Conservation (phyloP, 2,329 filamentous ascomycete species). For the Clonostachys solani region DNA sequence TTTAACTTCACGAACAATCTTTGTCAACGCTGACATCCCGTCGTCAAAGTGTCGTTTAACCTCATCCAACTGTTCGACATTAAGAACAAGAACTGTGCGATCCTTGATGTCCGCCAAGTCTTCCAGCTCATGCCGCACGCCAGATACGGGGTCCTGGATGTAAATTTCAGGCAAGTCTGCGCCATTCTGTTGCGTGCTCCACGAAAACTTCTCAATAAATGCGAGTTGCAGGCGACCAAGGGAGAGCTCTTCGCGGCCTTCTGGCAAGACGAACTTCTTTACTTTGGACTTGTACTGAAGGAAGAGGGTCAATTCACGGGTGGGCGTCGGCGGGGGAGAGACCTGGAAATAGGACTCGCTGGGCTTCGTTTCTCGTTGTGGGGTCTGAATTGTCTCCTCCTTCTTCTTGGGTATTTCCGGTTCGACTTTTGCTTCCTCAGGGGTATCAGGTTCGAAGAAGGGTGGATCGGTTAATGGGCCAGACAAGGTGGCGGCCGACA, state of each 20-base stretch:
- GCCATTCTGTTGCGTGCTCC: conserved; percentile 95
- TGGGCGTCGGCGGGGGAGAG: conserved; percentile 57
- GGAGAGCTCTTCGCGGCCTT: conserved; percentile 79
- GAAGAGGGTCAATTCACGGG: conserved; percentile 89
- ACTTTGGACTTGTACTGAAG: conserved; percentile 96
- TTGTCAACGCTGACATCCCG: conserved; percentile 73
- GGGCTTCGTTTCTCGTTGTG: conserved; percentile 36
- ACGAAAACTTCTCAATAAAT: conserved; percentile 98
- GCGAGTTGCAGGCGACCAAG: conserved; percentile 87
- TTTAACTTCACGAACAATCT: conserved; percentile 81
- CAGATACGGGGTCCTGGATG: conserved; percentile 92
- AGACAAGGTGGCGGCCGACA: conserved; percentile 53
- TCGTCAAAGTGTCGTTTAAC: conserved; percentile 97
- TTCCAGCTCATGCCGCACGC: conserved; percentile 94
- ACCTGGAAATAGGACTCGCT: conserved; percentile 52
- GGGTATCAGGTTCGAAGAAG: conserved; percentile 17
- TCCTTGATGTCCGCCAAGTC: conserved; percentile 93
- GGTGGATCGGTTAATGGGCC: conserved; percentile 46
- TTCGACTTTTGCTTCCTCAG: not conserved
- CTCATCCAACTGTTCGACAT: conserved; percentile 89
- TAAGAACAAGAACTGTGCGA: conserved; percentile 88
- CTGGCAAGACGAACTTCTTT: conserved; percentile 88
- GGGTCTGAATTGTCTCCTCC: conserved; percentile 4
- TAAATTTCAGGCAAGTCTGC: conserved; percentile 94
- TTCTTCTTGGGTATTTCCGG: not conserved